Evolutionary conservation across 1,139 yeast species (phyloP).

Genomic region (Pneumocystis oryctolagi): DNA sequence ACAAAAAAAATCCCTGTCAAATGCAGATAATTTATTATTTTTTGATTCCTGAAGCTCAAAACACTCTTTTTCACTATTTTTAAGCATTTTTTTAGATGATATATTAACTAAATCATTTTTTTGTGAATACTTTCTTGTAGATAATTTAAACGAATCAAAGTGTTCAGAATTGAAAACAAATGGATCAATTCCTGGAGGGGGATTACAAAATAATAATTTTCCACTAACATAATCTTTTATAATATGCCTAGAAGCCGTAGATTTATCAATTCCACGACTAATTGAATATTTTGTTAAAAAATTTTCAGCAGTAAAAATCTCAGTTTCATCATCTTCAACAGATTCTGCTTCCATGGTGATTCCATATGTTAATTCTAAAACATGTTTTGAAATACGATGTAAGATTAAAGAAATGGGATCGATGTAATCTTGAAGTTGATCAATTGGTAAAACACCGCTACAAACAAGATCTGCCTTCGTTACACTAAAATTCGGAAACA

Average conservation of each 20-base stretch:
- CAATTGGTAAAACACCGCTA: slow-evolving; percentile 95
- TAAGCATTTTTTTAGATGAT: background rate
- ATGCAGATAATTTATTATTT: slow-evolving; percentile 2
- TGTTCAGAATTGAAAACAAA: slow-evolving; percentile 64
- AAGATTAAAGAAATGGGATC: slow-evolving; percentile 81
- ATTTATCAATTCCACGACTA: slow-evolving; percentile 88
- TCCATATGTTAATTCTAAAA: slow-evolving; percentile 85
- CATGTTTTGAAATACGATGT: slow-evolving; percentile 76
- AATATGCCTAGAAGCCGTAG: slow-evolving; percentile 84
- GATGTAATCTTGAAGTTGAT: slow-evolving; percentile 86
- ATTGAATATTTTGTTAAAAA: slow-evolving; percentile 76
- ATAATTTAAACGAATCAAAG: slow-evolving; percentile 39
- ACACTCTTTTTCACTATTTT: background rate
- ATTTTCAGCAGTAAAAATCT: slow-evolving; percentile 79
- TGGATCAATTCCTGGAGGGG: slow-evolving; percentile 50
- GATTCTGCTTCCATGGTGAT: slow-evolving; percentile 67
- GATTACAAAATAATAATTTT: slow-evolving; percentile 66
- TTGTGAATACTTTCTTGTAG: background rate
- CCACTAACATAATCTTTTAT: slow-evolving; percentile 93
- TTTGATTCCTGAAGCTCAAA: background rate
- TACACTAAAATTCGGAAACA: slow-evolving; percentile 93
- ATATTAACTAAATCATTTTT: slow-evolving; percentile 7
- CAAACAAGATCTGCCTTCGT: slow-evolving; percentile 95
- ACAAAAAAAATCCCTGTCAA: slow-evolving; percentile 7
- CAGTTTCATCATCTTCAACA: slow-evolving; percentile 75